Evolutionary conservation across 345 rosid genomes (phyloP).

Genomic region (Cardiospermum halicacabum): DNA sequence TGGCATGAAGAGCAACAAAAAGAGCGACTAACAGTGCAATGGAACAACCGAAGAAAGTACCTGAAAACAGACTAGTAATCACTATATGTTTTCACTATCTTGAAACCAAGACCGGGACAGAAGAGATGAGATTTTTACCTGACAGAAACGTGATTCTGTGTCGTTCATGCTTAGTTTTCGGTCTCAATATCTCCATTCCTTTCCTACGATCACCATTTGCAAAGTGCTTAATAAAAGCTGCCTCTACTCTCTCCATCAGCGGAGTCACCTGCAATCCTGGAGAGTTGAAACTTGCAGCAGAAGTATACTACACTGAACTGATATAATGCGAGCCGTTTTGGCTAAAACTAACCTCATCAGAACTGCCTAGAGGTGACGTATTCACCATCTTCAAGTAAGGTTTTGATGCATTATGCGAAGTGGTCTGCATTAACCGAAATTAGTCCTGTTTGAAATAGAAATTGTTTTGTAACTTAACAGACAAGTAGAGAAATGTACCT

Average conservation of each 20-base stretch:
- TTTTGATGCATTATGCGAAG: constrained; percentile 52
- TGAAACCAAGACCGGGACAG: no score
- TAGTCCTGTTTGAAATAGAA: not conserved
- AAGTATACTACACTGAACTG: not conserved
- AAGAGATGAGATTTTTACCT: constrained; percentile 33
- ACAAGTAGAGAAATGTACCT: constrained; percentile 33
- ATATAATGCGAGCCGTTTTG: not conserved
- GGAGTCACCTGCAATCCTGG: constrained; percentile 36
- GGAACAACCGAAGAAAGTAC: constrained; percentile 59
- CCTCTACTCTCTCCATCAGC: constrained; percentile 66
- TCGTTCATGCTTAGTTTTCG: constrained; percentile 49
- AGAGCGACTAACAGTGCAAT: constrained; percentile 57
- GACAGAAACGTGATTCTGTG: constrained; percentile 60
- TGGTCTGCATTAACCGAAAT: constrained; percentile 34
- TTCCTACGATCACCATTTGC: constrained; percentile 63
- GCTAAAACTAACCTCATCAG: constrained; percentile 48
- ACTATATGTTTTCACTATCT: no score
- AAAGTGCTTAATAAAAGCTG: constrained; percentile 64
- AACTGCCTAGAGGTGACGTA: constrained; percentile 61
- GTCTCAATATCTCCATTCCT: constrained; percentile 60
- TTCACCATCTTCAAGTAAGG: constrained; percentile 69
- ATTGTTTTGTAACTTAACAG: not conserved
- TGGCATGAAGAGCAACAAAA: constrained; percentile 43
- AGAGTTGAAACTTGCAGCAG: not conserved
- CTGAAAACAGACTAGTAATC: constrained; percentile 29